Base-by-base conservation (phyloP, 176 grass and related monocot genomes). In the Musa acuminata region DNA sequence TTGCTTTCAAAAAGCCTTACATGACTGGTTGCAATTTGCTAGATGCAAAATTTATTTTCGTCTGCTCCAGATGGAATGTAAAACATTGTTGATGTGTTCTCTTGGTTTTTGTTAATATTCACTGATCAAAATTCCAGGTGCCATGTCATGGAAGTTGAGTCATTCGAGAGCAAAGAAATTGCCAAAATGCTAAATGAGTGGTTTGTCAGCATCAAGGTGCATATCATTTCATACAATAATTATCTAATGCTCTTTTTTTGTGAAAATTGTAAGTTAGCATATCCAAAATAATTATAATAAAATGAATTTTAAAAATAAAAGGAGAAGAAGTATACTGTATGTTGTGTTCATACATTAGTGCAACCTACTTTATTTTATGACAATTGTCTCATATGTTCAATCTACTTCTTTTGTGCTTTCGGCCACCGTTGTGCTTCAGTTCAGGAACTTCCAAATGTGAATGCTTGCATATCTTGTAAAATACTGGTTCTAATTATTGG, bases 161-260 rank as follows among this genome's bases (percentile, higher is more conserved):
- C 94, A 50, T 97, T 97, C 72, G 90, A 97, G 84, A 90, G 89
- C 59, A 90, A 93, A 62, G 90, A 97, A 64, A 77, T 97, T 76
- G 86, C 94, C 3, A 90, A 90, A 85, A 81, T 93, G 74, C 72
- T 97, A 68, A 97, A 93, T 76, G 87, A 97, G 25, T 93, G 83
- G 82, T 97, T 97, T 85, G 90, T 97, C 78, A 97, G 90, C 90
- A 93, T 97, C 83, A 97, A 97, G 90, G 94, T 97, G 20, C 3
- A 52, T 24, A 64, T 77, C 51, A 7, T n/a, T 48, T 27, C 22
- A 19, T 24, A 52, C 17, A 48, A 51, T 65, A 23, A 65, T 65
- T 65, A 51, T 70, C 13, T 43, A 70, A 2, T 9, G 2, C 21
- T 20, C 20, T n/a, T 13, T 21, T 70, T 4, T 69, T 17, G 8